Evolutionary conservation across 805 yeast genomes (phyloP).

Genomic region (Candida tallmaniae): DNA sequence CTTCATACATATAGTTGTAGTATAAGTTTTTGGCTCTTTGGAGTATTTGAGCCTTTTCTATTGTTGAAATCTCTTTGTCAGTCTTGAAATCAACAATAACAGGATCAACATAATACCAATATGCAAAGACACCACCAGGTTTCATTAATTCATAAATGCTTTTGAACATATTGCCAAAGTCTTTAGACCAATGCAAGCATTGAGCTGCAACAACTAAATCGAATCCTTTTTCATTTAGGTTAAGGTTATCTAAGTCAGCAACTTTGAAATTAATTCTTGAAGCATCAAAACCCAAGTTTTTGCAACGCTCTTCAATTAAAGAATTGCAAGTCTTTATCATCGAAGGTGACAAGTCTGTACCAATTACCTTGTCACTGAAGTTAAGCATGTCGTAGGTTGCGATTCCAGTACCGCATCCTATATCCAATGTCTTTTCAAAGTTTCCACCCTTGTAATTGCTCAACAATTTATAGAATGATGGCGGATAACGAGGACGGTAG

Average conservation of each 20-base stretch:
- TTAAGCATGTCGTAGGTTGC: slow-evolving; percentile 43
- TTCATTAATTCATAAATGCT: slow-evolving; percentile 33
- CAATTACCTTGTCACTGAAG: slow-evolving; percentile 34
- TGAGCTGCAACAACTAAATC: slow-evolving; percentile 41
- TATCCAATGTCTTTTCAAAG: slow-evolving; percentile 26
- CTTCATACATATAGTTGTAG: slow-evolving; percentile 38
- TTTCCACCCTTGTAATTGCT: slow-evolving; percentile 18
- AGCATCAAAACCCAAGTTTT: slow-evolving; percentile 21
- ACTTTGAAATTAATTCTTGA: slow-evolving; percentile 25
- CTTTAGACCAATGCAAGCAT: slow-evolving; percentile 40
- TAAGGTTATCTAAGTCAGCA: slow-evolving; percentile 30
- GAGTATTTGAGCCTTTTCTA: slow-evolving; percentile 11
- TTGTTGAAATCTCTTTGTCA: slow-evolving; percentile 10
- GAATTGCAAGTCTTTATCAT: slow-evolving; percentile 44
- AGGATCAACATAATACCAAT: slow-evolving; percentile 41
- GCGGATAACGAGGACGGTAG: slow-evolving; percentile 40
- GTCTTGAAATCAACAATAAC: slow-evolving; percentile 25
- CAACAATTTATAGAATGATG: slow-evolving; percentile 30
- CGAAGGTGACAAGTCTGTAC: slow-evolving; percentile 43
- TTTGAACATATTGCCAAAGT: slow-evolving; percentile 25
- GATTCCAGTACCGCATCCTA: slow-evolving; percentile 56
- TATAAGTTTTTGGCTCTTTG: slow-evolving; percentile 23
- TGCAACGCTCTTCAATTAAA: slow-evolving; percentile 19
- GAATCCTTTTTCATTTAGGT: slow-evolving; percentile 12
- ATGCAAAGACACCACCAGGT: slow-evolving; percentile 39